Conservation (phyloP, 2,329 filamentous ascomycete species). For the Botryotinia convoluta region DNA sequence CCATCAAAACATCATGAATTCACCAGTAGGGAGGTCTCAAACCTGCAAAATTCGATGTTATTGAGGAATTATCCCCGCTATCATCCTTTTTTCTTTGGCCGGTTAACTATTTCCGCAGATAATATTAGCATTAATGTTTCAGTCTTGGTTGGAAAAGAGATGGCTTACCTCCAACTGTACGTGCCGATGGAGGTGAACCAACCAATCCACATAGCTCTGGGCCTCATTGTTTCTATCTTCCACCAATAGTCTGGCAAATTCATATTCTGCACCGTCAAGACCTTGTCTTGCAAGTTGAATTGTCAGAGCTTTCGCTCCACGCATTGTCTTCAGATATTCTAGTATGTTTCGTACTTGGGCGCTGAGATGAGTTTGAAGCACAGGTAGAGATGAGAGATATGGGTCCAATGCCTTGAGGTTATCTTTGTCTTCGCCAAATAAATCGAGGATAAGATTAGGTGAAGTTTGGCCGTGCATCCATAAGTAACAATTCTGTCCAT, state of each 20-base stretch:
- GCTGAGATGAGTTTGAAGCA: conserved; percentile 88
- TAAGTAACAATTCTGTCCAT: conserved; percentile 85
- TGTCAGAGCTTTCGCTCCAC: conserved; percentile 83
- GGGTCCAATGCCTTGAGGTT: conserved; percentile 76
- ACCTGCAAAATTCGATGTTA: conserved; percentile 56
- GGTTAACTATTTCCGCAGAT: conserved; percentile 49
- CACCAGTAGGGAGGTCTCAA: conserved; percentile 61
- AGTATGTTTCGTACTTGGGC: conserved; percentile 92
- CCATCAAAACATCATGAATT: not conserved
- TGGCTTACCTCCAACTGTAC: conserved; percentile 80
- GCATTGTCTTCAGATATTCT: conserved; percentile 75
- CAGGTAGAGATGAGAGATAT: conserved; percentile 74
- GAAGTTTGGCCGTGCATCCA: conserved; percentile 94
- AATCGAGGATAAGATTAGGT: conserved; percentile 83
- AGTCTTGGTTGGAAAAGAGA: not conserved
- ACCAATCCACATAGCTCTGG: conserved; percentile 97
- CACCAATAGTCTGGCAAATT: conserved; percentile 86
- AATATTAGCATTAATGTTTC: conserved; percentile 14
- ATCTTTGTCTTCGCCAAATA: conserved; percentile 76
- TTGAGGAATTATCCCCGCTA: conserved; percentile 46
- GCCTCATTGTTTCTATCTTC: conserved; percentile 98
- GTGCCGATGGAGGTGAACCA: conserved; percentile 89
- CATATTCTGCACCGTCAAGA: conserved; percentile 91
- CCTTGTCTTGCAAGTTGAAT: conserved; percentile 91
- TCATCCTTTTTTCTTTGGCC: conserved; percentile 72